These are phyloP conservation scores for Anacardium occidentale DNA, from an alignment of 345 rosid species.

Conservation along the genomic window DNA sequence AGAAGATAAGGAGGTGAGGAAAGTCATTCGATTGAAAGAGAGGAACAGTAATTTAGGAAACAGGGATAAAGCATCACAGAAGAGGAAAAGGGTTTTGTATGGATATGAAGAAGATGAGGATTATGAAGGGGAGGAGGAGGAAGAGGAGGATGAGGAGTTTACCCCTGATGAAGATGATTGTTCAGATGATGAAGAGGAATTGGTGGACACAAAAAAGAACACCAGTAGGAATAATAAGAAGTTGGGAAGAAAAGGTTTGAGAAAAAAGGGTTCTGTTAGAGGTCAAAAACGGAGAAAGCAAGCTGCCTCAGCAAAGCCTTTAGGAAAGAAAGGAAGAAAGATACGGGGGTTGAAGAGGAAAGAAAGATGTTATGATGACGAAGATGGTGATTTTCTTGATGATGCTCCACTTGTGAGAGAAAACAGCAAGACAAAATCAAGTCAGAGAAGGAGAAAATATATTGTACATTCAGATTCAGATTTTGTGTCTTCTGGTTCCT, in stretches of 20 bases:
- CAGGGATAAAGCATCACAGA: constrained; percentile 21
- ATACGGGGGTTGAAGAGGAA: constrained; percentile 45
- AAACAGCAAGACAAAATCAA: constrained; percentile 37
- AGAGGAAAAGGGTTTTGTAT: constrained; percentile 24
- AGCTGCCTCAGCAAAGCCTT: constrained; percentile 36
- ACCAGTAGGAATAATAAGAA: constrained; percentile 21
- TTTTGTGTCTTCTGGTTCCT: constrained; percentile 52
- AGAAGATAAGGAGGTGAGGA: constrained; percentile 24
- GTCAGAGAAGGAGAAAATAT: constrained; percentile 44
- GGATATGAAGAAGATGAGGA: constrained; percentile 15
- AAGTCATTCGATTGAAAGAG: constrained; percentile 31
- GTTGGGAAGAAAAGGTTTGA: constrained; percentile 31
- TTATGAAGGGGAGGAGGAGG: constrained; percentile 46
- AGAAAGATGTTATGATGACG: constrained; percentile 38
- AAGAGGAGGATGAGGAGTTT: constrained; percentile 56
- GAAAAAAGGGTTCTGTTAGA: constrained; percentile 35
- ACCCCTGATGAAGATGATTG: constrained; percentile 64
- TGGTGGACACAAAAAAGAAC: constrained; percentile 33
- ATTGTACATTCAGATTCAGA: constrained; percentile 70
- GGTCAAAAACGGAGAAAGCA: constrained; percentile 44
- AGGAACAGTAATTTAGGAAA: constrained; percentile 36
- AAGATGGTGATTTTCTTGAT: constrained; percentile 46
- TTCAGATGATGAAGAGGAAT: constrained; percentile 71
- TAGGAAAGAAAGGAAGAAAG: constrained; percentile 43
- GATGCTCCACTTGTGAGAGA: constrained; percentile 32